A percentile compares a stretch with the other conserved stretches of the same genome.
These are phyloP conservation scores for Ustilago nuda DNA, from an alignment of 1,284 basidiomycete genomes.

Conservation along the genomic window DNA sequence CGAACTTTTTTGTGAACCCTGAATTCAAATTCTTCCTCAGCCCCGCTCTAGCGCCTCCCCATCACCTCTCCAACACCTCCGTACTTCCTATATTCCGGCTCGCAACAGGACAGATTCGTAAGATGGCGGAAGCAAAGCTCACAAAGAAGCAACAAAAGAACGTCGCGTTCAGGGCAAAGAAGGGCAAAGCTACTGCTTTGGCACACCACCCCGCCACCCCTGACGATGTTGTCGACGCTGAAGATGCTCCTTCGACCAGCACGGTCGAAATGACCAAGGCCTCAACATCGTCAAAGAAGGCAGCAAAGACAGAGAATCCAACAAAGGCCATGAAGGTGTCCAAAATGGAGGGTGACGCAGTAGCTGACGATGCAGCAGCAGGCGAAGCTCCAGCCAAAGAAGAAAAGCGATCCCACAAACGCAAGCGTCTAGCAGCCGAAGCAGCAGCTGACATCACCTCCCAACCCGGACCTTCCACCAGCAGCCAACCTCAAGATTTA, in stretches of 20 bases:
- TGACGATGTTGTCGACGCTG: conserved; percentile 21
- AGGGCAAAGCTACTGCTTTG: conserved; percentile 40
- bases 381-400: conserved; percentile 25
- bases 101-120: neutral
- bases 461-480: neutral
- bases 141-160: conserved; percentile 65
- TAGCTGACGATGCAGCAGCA: conserved; percentile 8
- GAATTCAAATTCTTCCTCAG: conserved; percentile 6
- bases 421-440: conserved; percentile 47
- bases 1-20: conserved; percentile 33
- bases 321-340: neutral
- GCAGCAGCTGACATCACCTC: conserved; percentile 18
- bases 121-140: conserved; percentile 39
- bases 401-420: conserved; percentile 47
- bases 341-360: neutral
- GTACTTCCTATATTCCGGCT: neutral
- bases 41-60: neutral
- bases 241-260: conserved; percentile 11
- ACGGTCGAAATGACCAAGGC: conserved; percentile 7
- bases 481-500: conserved; percentile 14
- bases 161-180: conserved; percentile 52
- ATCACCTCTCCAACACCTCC: too few relatives aligned
- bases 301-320: neutral
- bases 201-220: conserved; percentile 33
- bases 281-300: conserved; percentile 14